These are phyloP conservation scores for Ensete ventricosum DNA, from an alignment of 176 grass and related monocot genomes.

Conservation along the genomic window DNA sequence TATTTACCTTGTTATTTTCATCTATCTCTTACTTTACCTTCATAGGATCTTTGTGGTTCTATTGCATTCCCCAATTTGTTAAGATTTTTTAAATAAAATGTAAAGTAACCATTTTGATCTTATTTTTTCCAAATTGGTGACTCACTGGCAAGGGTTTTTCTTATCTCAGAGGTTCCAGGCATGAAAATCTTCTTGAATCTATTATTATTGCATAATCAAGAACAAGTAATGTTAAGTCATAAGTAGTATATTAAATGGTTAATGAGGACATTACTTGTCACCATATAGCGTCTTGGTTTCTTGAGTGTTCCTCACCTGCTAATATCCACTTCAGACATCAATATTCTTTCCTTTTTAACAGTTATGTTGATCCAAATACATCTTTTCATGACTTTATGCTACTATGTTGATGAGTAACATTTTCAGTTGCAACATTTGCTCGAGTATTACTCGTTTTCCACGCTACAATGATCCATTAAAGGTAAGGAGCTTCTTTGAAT, in stretches of 20 bases:
- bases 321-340: background rate
- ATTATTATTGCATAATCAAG: background rate
- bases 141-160: background rate
- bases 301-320: no score
- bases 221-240: no score
- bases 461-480: constrained; percentile 81
- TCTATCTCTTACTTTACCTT: background rate
- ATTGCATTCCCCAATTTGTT: background rate
- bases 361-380: constrained; percentile 16
- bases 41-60: background rate
- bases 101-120: no score
- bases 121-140: no score
- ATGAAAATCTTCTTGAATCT: background rate
- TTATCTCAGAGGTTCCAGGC: background rate
- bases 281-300: no score
- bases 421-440: constrained; percentile 81
- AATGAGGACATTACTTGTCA: no score
- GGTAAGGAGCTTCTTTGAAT: constrained; percentile 35
- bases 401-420: background rate
- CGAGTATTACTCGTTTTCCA: constrained; percentile 71
- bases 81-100: background rate
- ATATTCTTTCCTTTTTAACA: background rate
- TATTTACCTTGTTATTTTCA: background rate
- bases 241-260: no score
- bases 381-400: background rate